phyloP scores from a whole-genome alignment of 1,139 yeast species.

The Debaryomycetaceae sp. region DNA sequence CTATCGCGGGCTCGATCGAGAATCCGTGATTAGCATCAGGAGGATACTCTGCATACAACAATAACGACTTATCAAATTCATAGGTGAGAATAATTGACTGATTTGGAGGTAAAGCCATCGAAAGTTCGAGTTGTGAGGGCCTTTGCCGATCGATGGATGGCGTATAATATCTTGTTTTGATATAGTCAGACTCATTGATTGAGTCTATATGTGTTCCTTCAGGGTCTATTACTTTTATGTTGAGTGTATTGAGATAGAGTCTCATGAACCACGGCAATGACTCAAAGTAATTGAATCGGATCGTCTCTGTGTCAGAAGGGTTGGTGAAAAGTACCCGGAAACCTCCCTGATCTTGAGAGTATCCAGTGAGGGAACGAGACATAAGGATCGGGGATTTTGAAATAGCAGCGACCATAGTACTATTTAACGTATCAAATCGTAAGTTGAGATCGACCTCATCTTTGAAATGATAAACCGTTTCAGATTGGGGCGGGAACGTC shows the following conservation, averaged over 20 bases:
- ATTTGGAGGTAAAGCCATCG: constrained; percentile 59
- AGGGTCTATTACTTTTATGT: constrained; percentile 15
- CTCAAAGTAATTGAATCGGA: constrained; percentile 66
- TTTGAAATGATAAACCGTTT: constrained; percentile 26
- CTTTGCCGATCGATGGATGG: constrained; percentile 80
- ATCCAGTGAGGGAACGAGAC: constrained; percentile 86
- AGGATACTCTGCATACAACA: constrained; percentile 88
- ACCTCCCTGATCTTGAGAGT: constrained; percentile 89
- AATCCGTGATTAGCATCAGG: constrained; percentile 99
- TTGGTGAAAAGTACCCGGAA: constrained; percentile 74
- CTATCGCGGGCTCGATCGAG: constrained; percentile 85
- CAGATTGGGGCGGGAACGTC: constrained; percentile 9
- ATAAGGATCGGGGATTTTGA: constrained; percentile 64
- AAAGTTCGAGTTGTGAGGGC: constrained; percentile 81
- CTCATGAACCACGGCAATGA: constrained; percentile 93
- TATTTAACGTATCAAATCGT: constrained; percentile 32
- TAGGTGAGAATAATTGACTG: constrained; percentile 64
- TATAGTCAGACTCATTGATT: constrained; percentile 25
- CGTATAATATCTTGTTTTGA: constrained; percentile 56
- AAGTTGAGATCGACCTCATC: constrained; percentile 36
- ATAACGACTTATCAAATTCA: constrained; percentile 81
- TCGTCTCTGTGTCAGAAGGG: constrained; percentile 44
- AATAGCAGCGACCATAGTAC: constrained; percentile 29
- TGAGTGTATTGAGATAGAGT: constrained; percentile 69
- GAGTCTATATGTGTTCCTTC: constrained; percentile 17